Base-by-base conservation (phyloP, 2,329 filamentous ascomycete genomes). In the Fusarium sp. region DNA sequence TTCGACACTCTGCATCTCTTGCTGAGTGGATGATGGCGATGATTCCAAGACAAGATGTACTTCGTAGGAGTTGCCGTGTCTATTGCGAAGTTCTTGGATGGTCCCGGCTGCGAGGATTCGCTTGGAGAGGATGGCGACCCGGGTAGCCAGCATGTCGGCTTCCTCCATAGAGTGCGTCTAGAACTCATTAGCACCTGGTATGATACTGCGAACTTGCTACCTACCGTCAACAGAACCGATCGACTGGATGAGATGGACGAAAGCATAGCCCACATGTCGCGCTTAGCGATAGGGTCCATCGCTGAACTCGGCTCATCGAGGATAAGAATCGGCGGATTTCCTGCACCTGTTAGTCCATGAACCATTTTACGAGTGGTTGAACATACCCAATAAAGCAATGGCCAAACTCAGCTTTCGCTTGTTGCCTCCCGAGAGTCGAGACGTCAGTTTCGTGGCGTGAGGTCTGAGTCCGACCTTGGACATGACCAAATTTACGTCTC, bases 81-180 rank as follows among this genome's bases (percentile, higher is more conserved):
- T 87, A 36, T 85, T 83, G 10, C 93, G 85, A 5, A 97, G 83
- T 53, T 88, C 81, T 22, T 92, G 87, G 0, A 89, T 89, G 0
- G 88, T 90, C 1, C 93, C 94, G 11, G 94, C 83, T 0, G 93
- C 94, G 13, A 97, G 84, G 92, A 97, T 95, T 40, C 89, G 86
- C 68, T 87, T 86, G 5, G 93, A 92, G 81, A 97, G 89, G 72
- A 97, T 97, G 6, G 92, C 94, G 3, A 74, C 76, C 8, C 76
- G 75, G 9, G 63, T 88, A 0, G 92, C 91, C 4, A 94, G 82
- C 2, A 91, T 91, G 70, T 94, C 91, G 2, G 92, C 92, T 77
- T 94, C 92, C 75, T 94, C 92, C 91, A 94, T 94, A 13, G 86
- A 90, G 76, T 94, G 92, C 0, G 92, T 94, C 0, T 57, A 10